Base-by-base conservation (phyloP, 192 early-diverging fungal genomes). In the Linnemannia hyalina region DNA sequence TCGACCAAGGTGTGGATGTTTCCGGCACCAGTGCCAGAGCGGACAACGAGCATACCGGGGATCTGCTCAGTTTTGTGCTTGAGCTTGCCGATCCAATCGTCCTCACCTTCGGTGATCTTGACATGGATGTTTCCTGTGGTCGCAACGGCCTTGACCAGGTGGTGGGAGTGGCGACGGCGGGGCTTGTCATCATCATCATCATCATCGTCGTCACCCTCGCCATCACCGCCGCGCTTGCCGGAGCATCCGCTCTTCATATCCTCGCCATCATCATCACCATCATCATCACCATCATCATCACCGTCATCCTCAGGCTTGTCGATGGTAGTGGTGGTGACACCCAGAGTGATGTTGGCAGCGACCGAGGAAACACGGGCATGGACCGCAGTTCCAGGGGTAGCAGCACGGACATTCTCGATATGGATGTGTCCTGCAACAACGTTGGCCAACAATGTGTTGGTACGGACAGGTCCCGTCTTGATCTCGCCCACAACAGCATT, bases 401-500 rank as follows among this genome's bases (percentile, higher is more conserved):
- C 38, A n/a, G 71, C 71, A 23, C 68, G 46, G 3, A 81, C 47
- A 42, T 79, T 81, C 0, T 74, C 84, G 20, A 86, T 44, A 3
- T 46, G 16, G 4, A 76, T 76, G 2, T 5, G 3, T 16, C 79
- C 79, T 20, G 70, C 42, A n/a, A 81, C 55, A 6, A 73, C 52
- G 4, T 65, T 72, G 11, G 44, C 75, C 15, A 36, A 26, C 73
- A 85, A 76, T 6, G 23, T 16, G 52, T 85, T 73, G 4, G 82
- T 74, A 41, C 40, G 44, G 40, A 85, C 42, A 23, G 60, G 1
- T 5, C 68, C 73, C 0, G 77, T 36, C 76, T 75, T 83, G 77
- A 83, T 74, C 54, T 79, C 77, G 8, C 78, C 82, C 3, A 73
- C 49, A 15, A 55, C 38, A 44, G 72, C 41, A n/a, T 65, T 44